Evolutionary conservation across 352 stramenopile genomes (phyloP).

Genomic region (Pseudoperonospora humuli): DNA sequence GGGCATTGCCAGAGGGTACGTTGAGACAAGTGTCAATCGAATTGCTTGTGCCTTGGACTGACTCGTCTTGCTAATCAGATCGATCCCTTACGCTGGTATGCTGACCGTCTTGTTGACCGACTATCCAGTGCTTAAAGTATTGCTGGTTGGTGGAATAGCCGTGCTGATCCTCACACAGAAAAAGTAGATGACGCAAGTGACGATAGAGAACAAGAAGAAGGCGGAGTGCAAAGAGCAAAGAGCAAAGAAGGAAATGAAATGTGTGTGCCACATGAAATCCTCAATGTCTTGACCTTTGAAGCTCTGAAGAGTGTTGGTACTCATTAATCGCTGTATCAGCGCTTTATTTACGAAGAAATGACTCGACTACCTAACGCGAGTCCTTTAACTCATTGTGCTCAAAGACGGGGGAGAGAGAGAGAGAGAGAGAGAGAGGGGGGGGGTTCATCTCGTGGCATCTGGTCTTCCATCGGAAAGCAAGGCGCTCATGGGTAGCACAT

Average conservation of each 20-base stretch:
- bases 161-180: constrained; percentile 77
- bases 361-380: constrained; percentile 3
- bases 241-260: not conserved
- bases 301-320: constrained; percentile 21
- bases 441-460: constrained; percentile 4
- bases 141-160: constrained; percentile 70
- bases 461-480: constrained; percentile 18
- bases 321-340: constrained; percentile 24
- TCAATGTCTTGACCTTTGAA: too few species aligned
- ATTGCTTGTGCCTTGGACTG: not conserved
- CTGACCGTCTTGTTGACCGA: constrained; percentile 99
- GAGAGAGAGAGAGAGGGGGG: too few species aligned
- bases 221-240: not conserved
- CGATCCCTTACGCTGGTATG: constrained; percentile 97
- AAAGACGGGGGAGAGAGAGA: too few species aligned
- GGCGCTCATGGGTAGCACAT: constrained; percentile 29
- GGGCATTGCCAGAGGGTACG: constrained; percentile 89
- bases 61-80: constrained; percentile 33
- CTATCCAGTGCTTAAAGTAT: constrained; percentile 95
- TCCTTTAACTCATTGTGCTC: constrained; percentile 27
- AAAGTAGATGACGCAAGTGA: constrained; percentile 56
- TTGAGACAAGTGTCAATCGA: constrained; percentile 25
- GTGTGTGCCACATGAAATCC: too few species aligned
- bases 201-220: not conserved
- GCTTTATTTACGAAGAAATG: constrained; percentile 22